Percentiles rank a stretch among this genome's conserved stretches.
phyloP scores from a whole-genome alignment of 2,329 filamentous ascomycete species.

The Arthrobotrys iridis region DNA sequence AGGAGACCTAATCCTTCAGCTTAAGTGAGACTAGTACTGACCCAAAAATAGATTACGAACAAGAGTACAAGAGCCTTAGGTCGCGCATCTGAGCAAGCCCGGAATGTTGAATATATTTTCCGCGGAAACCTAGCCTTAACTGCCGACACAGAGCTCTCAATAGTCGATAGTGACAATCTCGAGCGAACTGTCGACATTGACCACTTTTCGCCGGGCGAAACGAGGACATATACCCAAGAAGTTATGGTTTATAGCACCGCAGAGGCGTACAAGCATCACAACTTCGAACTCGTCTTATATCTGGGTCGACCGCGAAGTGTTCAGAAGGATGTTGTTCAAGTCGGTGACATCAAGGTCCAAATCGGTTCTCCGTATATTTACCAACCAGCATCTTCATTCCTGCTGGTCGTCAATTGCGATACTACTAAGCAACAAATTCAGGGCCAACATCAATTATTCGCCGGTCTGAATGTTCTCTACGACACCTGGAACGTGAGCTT shows the following conservation, averaged over 20 bases:
- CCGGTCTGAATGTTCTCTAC: not conserved
- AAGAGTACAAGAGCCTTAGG: slow-evolving; percentile 26
- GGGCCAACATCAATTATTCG: not conserved
- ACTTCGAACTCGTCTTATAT: slow-evolving; percentile 7
- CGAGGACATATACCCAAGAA: slow-evolving; percentile 8
- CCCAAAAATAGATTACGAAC: not conserved
- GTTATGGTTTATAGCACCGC: not conserved
- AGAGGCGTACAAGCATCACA: slow-evolving; percentile 18
- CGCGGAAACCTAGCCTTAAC: not conserved
- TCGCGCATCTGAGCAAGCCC: not conserved
- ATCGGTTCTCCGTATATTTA: slow-evolving; percentile 11
- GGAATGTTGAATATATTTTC: slow-evolving; percentile 6
- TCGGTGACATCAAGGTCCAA: slow-evolving; percentile 1
- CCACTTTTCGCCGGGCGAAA: slow-evolving; percentile 3
- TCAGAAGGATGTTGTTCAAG: slow-evolving; percentile 18
- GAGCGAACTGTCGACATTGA: not conserved
- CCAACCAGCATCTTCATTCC: not conserved
- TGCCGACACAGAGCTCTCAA: not conserved
- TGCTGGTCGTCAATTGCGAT: slow-evolving; percentile 8
- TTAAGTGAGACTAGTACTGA: no score
- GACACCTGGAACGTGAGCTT: slow-evolving; percentile 27
- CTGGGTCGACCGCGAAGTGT: not conserved
- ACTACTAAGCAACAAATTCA: slow-evolving; percentile 7
- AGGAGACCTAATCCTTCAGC: no score
- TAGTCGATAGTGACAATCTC: not conserved